A percentile compares a stretch with the other conserved stretches of the same genome.
Evolutionary conservation across 1,284 basidiomycete genomes (phyloP).

Genomic region (Ustilago trichophora): DNA sequence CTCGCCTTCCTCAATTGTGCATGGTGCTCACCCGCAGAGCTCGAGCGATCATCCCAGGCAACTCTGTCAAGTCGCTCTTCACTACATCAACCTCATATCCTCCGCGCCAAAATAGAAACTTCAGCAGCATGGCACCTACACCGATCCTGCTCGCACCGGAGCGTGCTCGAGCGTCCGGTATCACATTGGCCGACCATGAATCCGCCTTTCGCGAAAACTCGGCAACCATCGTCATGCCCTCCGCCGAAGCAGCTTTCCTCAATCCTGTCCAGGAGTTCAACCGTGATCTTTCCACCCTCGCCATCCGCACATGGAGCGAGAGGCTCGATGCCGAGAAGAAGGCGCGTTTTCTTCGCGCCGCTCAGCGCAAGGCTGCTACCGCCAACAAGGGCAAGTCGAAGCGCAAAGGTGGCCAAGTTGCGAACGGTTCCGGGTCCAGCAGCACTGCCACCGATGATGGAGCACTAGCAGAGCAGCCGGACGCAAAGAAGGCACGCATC

Average conservation of each 20-base stretch:
- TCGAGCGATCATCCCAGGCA: conserved; percentile 12
- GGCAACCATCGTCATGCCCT: conserved; percentile 64
- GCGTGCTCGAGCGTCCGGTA: conserved; percentile 50
- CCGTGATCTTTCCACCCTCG: conserved; percentile 88
- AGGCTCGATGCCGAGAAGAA: conserved; percentile 76
- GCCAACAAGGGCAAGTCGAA: conserved; percentile 44
- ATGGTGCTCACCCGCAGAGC: conserved; percentile 16
- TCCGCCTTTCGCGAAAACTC: conserved; percentile 62
- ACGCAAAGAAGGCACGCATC: conserved; percentile 16
- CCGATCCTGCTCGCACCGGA: conserved; percentile 55
- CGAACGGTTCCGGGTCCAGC: not conserved
- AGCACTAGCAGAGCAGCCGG: conserved; percentile 19
- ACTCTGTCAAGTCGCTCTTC: conserved; percentile 9
- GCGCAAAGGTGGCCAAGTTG: conserved; percentile 10
- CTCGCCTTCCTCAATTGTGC: too few species aligned
- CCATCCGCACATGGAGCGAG: conserved; percentile 86
- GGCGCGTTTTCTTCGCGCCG: conserved; percentile 71
- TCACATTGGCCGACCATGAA: conserved; percentile 53
- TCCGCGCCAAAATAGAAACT: too few species aligned
- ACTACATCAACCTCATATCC: too few species aligned
- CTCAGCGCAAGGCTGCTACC: conserved; percentile 57
- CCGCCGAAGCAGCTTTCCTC: conserved; percentile 74
- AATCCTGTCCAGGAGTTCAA: conserved; percentile 99
- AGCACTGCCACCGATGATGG: too few species aligned
- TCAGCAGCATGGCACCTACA: conserved; percentile 58